Evolutionary conservation across 2,329 filamentous ascomycete genomes (phyloP), one percentile per base, ranked within the genome.

Genomic region (Fusarium pininemorale): DNA sequence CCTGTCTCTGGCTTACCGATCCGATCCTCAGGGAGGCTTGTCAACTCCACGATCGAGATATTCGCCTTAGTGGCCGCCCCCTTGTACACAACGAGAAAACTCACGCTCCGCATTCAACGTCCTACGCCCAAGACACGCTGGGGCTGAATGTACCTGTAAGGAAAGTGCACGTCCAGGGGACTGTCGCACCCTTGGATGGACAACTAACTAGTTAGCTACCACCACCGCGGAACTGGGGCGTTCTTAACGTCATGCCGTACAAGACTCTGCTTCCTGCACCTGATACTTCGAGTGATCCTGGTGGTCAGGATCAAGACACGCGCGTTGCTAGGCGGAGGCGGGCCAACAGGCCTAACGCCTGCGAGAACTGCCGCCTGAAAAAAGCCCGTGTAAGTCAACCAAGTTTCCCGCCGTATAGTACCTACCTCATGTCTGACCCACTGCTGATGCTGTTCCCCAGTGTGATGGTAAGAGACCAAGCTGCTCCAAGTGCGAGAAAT

Each of bases 381-480:
- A 72, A 72, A 56, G 69, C 68, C 38, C 69, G 69, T 44, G 69
- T 72, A 72, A 72, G 69, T 72, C 24, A 6, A 35, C 15, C 48
- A 35, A 24, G 30, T 35, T 18, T 8, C 6, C 28, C 32, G 6
- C 32, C 6, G 14, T n/a, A 32, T 13, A 14, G 30, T 14, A 38
- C 32, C 48, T 51, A 24, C n/a, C n/a, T 35, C 3, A 35, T 54
- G 53, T 59, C 66, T 70, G 67, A 70, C 59, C 47, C 67, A 55
- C 66, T 24, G 48, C 55, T 54, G 26, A 30, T 67, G 18, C n/a
- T 55, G 26, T 53, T 38, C 1, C 30, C 50, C 50, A 72, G 69
- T 72, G 69, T 20, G 69, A 72, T 24, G 69, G 69, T 4, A 61
- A 55, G 50, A 69, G 63, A 28, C 69, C 69, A n/a, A 60, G 16